Conservation (phyloP, 1,284 basidiomycete species). For the Ganoderma sinense region DNA sequence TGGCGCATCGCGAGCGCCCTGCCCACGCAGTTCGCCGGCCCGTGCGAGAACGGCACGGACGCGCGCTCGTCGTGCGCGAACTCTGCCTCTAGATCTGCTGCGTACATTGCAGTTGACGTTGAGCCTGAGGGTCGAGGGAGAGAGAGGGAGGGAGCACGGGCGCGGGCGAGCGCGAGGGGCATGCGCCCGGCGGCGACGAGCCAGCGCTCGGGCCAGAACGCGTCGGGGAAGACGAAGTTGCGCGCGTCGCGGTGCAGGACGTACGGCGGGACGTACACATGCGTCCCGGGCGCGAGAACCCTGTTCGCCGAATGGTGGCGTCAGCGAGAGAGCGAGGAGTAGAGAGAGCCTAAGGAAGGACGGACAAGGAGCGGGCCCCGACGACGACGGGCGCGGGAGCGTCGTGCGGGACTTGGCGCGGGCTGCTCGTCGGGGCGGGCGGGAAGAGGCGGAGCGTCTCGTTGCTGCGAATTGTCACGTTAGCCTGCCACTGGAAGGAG, state of each 20-base stretch:
- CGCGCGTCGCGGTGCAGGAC: slow-evolving; percentile 13
- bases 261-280: background rate
- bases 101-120: too few species aligned
- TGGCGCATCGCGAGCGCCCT: slow-evolving; percentile 39
- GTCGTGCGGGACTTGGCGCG: slow-evolving; percentile 44
- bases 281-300: slow-evolving; percentile 1
- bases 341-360: background rate
- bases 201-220: slow-evolving; percentile 19
- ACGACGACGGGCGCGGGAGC: slow-evolving; percentile 26
- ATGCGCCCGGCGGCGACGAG: slow-evolving; percentile 2
- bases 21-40: slow-evolving; percentile 41
- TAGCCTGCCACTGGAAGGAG: too few species aligned
- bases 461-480: slow-evolving; percentile 59
- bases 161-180: background rate
- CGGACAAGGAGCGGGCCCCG: slow-evolving; percentile 37
- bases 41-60: slow-evolving; percentile 40
- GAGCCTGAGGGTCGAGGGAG: too few species aligned
- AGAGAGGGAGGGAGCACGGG: background rate
- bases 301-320: background rate
- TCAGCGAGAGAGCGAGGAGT: background rate
- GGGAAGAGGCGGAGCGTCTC: slow-evolving; percentile 63
- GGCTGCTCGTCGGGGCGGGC: slow-evolving; percentile 46
- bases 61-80: slow-evolving; percentile 34
- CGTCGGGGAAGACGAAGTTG: slow-evolving; percentile 9
- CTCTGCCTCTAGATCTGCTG: background rate